These are phyloP conservation scores for Sicyos baderoa DNA, from an alignment of 306 rosid species.

Conservation along the genomic window DNA sequence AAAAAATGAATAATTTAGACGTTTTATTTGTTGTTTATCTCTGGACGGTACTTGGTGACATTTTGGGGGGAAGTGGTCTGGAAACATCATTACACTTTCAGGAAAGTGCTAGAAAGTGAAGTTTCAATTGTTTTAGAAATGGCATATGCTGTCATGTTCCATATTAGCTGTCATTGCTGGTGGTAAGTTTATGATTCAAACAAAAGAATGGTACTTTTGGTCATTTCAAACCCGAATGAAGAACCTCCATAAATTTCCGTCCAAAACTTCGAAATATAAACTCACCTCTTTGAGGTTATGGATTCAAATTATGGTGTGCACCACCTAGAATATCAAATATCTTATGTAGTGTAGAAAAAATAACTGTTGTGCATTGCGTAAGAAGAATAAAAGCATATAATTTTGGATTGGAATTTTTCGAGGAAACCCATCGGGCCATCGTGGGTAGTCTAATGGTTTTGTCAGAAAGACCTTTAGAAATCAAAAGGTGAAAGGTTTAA, in stretches of 20 bases:
- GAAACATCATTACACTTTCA: slow-evolving; percentile 12
- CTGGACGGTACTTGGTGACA: not conserved
- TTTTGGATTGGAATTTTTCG: not conserved
- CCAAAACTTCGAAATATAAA: not conserved
- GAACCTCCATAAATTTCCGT: not conserved
- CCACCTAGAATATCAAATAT: not conserved
- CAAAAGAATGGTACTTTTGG: not conserved
- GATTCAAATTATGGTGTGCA: not conserved
- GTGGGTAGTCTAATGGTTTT: no score
- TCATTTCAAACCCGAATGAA: not conserved
- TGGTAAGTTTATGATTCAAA: not conserved
- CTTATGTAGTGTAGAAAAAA: not conserved
- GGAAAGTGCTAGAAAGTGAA: slow-evolving; percentile 14
- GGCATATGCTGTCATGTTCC: not conserved
- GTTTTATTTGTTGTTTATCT: not conserved
- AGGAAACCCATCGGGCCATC: no score
- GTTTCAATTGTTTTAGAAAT: not conserved
- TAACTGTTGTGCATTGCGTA: not conserved
- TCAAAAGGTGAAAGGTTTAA: no score
- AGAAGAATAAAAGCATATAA: not conserved
- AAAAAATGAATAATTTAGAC: no score
- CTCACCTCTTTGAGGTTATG: not conserved
- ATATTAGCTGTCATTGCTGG: slow-evolving; percentile 11
- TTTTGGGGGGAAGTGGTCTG: not conserved
- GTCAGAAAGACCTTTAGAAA: no score